These are phyloP conservation scores for Cyberlindnera suaveolens DNA, from an alignment of 805 yeast genomes.

Conservation along the genomic window DNA sequence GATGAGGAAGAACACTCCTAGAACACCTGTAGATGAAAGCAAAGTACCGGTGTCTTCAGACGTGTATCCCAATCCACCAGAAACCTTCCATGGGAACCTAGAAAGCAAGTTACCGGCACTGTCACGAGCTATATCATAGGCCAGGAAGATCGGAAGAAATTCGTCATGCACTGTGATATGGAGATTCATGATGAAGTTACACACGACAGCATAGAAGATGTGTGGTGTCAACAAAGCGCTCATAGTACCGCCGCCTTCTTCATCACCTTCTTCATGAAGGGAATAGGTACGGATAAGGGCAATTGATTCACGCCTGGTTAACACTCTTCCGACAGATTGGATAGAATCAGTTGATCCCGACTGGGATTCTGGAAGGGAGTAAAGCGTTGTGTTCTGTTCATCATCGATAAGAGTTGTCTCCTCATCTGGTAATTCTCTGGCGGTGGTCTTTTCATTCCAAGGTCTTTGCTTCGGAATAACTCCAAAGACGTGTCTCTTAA, in stretches of 20 bases:
- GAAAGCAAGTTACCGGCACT: slow-evolving; percentile 23
- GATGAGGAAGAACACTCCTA: slow-evolving; percentile 44
- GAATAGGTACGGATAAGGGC: slow-evolving; percentile 29
- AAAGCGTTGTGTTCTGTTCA: neutral
- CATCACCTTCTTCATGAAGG: slow-evolving; percentile 25
- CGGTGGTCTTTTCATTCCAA: slow-evolving; percentile 17
- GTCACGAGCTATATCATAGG: slow-evolving; percentile 28
- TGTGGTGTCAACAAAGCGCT: slow-evolving; percentile 25
- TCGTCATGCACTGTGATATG: slow-evolving; percentile 46
- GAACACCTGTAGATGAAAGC: slow-evolving; percentile 46
- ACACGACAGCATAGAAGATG: slow-evolving; percentile 30
- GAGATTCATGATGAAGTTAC: slow-evolving; percentile 38
- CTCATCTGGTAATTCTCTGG: slow-evolving; percentile 9
- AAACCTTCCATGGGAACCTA: slow-evolving; percentile 40
- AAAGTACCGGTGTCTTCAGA: slow-evolving; percentile 43
- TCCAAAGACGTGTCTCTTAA: slow-evolving; percentile 16
- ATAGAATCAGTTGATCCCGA: slow-evolving; percentile 18
- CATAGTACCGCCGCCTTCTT: slow-evolving; percentile 11
- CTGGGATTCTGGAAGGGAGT: neutral
- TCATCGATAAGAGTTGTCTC: slow-evolving; percentile 5
- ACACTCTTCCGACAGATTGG: slow-evolving; percentile 19
- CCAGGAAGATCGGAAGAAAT: slow-evolving; percentile 49
- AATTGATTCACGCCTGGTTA: slow-evolving; percentile 28
- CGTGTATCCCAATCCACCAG: slow-evolving; percentile 47
- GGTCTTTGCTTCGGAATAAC: slow-evolving; percentile 20